phyloP scores from a whole-genome alignment of 148 eudicot species.

The Heliosperma pusillum region DNA sequence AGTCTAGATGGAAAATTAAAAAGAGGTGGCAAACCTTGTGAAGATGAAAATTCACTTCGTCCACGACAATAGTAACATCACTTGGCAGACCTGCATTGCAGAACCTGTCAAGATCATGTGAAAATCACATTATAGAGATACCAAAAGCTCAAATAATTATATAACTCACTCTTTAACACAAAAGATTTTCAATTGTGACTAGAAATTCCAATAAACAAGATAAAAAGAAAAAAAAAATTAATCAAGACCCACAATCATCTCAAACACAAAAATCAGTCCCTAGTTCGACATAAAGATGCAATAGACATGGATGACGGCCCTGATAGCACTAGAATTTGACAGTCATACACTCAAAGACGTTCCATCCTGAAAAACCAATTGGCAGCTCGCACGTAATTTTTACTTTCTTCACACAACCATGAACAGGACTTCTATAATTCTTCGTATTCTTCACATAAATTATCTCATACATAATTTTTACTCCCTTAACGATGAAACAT shows the following conservation, averaged over 20 bases:
- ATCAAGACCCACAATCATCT: not conserved
- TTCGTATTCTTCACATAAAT: too few species aligned
- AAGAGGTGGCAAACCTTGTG: conserved; percentile 60
- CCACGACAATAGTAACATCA: conserved; percentile 61
- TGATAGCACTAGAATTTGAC: not conserved
- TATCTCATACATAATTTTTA: not conserved
- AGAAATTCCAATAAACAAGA: conserved; percentile 1
- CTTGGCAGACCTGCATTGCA: conserved; percentile 81
- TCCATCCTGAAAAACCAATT: not conserved
- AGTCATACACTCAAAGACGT: not conserved
- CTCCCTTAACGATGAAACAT: too few species aligned
- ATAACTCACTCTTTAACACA: not conserved
- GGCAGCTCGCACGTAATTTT: not conserved
- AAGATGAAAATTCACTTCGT: conserved; percentile 60
- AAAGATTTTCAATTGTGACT: not conserved
- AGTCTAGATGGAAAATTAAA: not conserved
- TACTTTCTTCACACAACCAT: not conserved
- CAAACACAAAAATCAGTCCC: not conserved
- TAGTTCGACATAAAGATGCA: not conserved
- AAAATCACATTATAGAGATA: conserved; percentile 27
- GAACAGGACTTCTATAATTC: too few species aligned
- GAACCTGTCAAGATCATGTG: conserved; percentile 63
- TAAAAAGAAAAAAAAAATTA: not conserved
- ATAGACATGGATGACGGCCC: not conserved
- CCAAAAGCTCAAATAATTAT: not conserved